Evolutionary conservation across 108 stramenopile genomes (phyloP).

Genomic region (Pseudonitzschia multistriata): DNA sequence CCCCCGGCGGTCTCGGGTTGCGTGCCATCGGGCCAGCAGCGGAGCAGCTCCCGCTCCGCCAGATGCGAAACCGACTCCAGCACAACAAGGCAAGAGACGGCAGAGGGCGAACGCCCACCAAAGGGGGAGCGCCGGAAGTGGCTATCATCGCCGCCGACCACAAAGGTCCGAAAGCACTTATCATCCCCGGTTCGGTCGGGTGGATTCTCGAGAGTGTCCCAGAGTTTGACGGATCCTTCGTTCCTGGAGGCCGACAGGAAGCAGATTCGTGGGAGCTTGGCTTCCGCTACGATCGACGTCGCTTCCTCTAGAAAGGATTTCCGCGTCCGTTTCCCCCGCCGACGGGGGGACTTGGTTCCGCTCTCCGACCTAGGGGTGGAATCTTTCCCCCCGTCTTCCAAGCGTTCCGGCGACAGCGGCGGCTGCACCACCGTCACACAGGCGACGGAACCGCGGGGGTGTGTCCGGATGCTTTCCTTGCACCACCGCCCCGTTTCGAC

Average conservation of each 20-base stretch:
- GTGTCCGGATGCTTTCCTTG: slow-evolving; percentile 33
- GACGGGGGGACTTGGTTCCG: too few relatives aligned
- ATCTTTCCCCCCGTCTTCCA: too few relatives aligned
- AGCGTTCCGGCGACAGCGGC: too few relatives aligned
- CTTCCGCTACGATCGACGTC: slow-evolving; percentile 9
- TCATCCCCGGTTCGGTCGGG: not conserved
- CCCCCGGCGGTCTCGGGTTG: too few relatives aligned
- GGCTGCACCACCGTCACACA: not conserved
- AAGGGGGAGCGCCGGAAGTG: too few relatives aligned
- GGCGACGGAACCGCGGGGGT: not conserved
- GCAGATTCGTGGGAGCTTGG: slow-evolving; percentile 20
- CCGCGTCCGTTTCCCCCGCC: not conserved
- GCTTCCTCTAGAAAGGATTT: slow-evolving; percentile 6
- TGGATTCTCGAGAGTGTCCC: slow-evolving; percentile 22
- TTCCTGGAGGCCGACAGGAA: slow-evolving; percentile 29
- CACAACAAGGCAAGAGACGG: too few relatives aligned
- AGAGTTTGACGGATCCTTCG: slow-evolving; percentile 26
- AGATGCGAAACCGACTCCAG: too few relatives aligned
- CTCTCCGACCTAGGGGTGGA: too few relatives aligned
- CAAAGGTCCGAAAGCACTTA: not conserved
- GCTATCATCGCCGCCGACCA: too few relatives aligned
- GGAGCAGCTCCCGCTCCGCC: too few relatives aligned
- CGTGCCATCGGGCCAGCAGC: too few relatives aligned
- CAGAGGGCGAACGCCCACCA: too few relatives aligned
- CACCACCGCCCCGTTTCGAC: slow-evolving; percentile 45